Evolutionary conservation across 2,329 filamentous ascomycete species (phyloP), one percentile per base, ranked within the genome.

Genomic region (Malbranchea zuffiana): DNA sequence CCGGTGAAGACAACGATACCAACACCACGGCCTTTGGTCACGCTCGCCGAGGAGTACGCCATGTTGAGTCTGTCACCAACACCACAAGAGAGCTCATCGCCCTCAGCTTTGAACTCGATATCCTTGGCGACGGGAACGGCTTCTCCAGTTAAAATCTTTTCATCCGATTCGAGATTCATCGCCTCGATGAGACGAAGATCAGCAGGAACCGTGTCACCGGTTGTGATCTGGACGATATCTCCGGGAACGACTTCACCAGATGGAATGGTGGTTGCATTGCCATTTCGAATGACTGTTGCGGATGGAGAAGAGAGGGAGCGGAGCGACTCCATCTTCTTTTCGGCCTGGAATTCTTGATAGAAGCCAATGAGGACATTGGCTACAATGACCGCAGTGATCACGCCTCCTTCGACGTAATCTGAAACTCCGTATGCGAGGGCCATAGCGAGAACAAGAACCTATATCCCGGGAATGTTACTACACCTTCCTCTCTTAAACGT

Each of bases 381-480:
- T 5, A 72, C 49, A 40, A 76, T 75, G 48, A 76, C 71, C 15
- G 69, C 72, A 2, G 67, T 68, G 40, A 76, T 71, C 39, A 75
- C 72, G 36, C 67, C 72, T 18, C 70, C 72, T 58, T 75, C 72
- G 37, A 75, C 65, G 44, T 66, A 74, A 49, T 74, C 70, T 25
- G 63, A 57, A 25, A 73, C 69, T 26, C 68, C 71, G 47, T 68
- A 71, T 43, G 67, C 68, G 28, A 72, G 65, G 43, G 74, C 76
- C 75, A 82, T 83, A 50, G 82, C 80, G 51, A 82, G 75, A 48
- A 85, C 68, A 47, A 86, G 75, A 44, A 82, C 78, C 79, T 82
- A 43, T 36, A 23, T 33, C 21, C 11, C 25, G 17, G 23, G 26
- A 27, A 17, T 37, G 37, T 47, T 45, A 47, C 33, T 45, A 45